Evolutionary conservation across 2,329 filamentous ascomycete genomes (phyloP).

Genomic region (Pseudopithomyces chartarum): DNA sequence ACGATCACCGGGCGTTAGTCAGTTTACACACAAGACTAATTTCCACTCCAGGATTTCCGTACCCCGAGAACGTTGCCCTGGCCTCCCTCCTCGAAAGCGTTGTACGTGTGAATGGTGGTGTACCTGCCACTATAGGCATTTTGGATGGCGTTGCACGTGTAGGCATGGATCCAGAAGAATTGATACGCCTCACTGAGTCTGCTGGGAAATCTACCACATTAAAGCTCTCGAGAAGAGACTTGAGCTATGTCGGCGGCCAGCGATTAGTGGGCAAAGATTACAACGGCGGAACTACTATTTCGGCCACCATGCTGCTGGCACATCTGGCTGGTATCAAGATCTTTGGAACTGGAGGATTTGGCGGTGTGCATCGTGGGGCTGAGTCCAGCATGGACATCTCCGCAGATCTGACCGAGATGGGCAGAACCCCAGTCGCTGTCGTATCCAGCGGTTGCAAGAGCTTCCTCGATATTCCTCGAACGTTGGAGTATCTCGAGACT

Average conservation of each 20-base stretch:
- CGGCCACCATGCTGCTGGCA: conserved; percentile 90
- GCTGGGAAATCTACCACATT: conserved; percentile 70
- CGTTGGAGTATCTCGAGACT: conserved; percentile 78
- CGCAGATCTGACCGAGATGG: conserved; percentile 91
- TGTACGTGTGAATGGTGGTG: conserved; percentile 74
- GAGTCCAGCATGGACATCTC: conserved; percentile 91
- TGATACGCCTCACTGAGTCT: conserved; percentile 69
- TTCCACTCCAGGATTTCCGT: conserved; percentile 63
- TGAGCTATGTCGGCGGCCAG: conserved; percentile 79
- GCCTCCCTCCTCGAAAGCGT: conserved; percentile 80
- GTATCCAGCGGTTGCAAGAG: conserved; percentile 93
- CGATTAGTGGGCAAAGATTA: conserved; percentile 69
- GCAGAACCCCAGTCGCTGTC: conserved; percentile 85
- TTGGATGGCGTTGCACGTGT: conserved; percentile 82
- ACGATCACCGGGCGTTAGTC: conserved; percentile 11
- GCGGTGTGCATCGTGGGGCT: conserved; percentile 89
- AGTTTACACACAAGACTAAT: background rate
- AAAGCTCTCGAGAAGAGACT: conserved; percentile 87
- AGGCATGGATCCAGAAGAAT: conserved; percentile 73
- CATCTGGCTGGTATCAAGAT: conserved; percentile 85
- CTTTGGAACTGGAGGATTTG: conserved; percentile 92
- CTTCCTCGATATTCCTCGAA: conserved; percentile 89
- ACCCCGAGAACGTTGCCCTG: conserved; percentile 74
- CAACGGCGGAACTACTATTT: conserved; percentile 90
- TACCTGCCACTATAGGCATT: conserved; percentile 91